Base-by-base conservation (phyloP, 2,329 filamentous ascomycete species). In the Sphaerulina musiva region DNA sequence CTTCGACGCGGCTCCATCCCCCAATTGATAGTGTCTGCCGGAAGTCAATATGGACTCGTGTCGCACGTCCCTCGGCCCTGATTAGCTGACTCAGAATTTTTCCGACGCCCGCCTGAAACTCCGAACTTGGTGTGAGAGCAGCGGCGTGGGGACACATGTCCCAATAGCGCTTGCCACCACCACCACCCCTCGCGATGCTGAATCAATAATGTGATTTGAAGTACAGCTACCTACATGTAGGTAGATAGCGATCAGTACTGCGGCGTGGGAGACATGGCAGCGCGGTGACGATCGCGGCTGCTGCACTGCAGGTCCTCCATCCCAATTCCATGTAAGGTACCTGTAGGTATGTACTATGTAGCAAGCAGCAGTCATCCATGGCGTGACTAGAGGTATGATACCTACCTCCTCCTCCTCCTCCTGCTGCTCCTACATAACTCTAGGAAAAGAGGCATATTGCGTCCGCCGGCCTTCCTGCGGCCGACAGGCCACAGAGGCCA, bases 11-110 rank as follows among this genome's bases (percentile, higher is more conserved):
- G 48, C 54, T 40, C 47, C 39, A 12, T 43, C 41, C 42, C 46
- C 49, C 55, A 55, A 52, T 58, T 51, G 51, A 54, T 58, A 51
- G 29, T 31, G 46, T 54, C 46, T 58, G 58, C 53, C 55, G 58
- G 54, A 54, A 56, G 55, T 45, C 47, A 38, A 55, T 55, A 38
- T 46, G 14, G 40, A 50, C 46, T 26, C 34, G 12, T 36, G 41
- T 26, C 31, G 48, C 51, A 43, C 43, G 50, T 53, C 51, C 54
- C 51, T 58, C 51, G 51, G 41, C 52, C 31, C 38, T 55, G 54
- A 57, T 59, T 54, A 50, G 55, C 49, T 52, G 45, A 41, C 12
- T 39, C 46, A 9, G 2, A 26, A 26, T 51, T 51, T 45, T 41
- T 51, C 48, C 48, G 29, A 36, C 32, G 40, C 12, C 4, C 32